A percentile compares a stretch with the other conserved stretches of the same genome.
Evolutionary conservation across 1,284 basidiomycete genomes (phyloP).

Genomic region (Malassezia globosa): DNA sequence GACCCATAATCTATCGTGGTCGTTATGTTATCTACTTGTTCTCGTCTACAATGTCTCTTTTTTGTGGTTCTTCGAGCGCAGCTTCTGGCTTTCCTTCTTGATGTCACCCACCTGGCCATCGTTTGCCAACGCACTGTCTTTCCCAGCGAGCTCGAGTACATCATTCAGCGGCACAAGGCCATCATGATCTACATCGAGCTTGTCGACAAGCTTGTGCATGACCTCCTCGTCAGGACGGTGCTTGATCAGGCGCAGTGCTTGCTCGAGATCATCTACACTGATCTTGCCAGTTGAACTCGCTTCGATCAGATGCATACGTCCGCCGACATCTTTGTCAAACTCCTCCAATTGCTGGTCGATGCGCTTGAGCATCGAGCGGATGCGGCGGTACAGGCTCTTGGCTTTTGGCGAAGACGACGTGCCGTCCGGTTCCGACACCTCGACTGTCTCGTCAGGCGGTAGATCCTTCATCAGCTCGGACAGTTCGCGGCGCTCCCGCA

Average conservation of each 20-base stretch:
- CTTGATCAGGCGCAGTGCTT: conserved; percentile 82
- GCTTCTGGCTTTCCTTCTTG: conserved; percentile 22
- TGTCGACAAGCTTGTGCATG: conserved; percentile 76
- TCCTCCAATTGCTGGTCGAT: conserved; percentile 84
- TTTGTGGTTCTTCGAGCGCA: conserved; percentile 25
- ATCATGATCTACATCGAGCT: conserved; percentile 90
- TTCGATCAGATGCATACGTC: conserved; percentile 83
- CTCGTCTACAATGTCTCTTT: conserved; percentile 34
- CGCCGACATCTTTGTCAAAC: conserved; percentile 70
- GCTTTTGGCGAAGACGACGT: conserved; percentile 36
- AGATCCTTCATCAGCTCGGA: conserved; percentile 64
- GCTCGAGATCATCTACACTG: conserved; percentile 75
- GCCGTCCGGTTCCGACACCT: conserved; percentile 1
- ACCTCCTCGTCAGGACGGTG: conserved; percentile 80
- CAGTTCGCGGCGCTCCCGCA: conserved; percentile 89
- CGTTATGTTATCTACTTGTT: conserved; percentile 6
- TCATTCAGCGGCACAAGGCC: conserved; percentile 61
- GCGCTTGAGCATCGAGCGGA: conserved; percentile 88
- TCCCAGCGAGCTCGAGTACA: conserved; percentile 46
- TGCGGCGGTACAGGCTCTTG: conserved; percentile 77
- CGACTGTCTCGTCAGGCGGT: neutral
- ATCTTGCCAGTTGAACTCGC: conserved; percentile 84
- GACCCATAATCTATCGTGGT: too few species aligned
- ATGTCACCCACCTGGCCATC: conserved; percentile 36
- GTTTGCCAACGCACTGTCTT: conserved; percentile 45